Percentiles rank a stretch among this genome's conserved stretches.
phyloP scores from a whole-genome alignment of 768 basidiomycete genomes.

The Leucosporidium yakuticum region DNA sequence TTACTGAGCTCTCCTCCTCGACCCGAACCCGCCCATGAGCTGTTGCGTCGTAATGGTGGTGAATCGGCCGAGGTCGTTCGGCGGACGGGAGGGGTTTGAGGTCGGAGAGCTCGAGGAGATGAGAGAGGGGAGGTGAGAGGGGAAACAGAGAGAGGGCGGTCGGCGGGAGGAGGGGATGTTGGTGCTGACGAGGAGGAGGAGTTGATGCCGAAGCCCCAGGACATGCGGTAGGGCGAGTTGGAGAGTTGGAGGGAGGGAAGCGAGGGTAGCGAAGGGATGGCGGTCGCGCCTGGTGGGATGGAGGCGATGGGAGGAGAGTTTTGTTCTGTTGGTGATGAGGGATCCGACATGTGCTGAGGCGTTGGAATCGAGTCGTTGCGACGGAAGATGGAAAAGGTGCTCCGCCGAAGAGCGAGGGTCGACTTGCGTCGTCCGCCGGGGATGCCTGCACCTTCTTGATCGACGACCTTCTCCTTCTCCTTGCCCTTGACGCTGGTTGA shows the following conservation, averaged over 20 bases:
- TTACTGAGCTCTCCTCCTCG: too few species aligned
- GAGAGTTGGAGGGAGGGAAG: slow-evolving; percentile 25
- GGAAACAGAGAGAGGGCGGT: background rate
- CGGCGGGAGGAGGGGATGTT: background rate
- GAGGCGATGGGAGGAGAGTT: background rate
- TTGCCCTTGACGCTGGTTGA: background rate
- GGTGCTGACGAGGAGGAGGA: background rate
- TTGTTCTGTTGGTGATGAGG: background rate
- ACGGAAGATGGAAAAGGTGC: background rate
- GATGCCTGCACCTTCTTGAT: too few species aligned
- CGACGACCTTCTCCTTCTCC: too few species aligned
- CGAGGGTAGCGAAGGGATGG: slow-evolving; percentile 11
- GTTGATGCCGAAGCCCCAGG: slow-evolving; percentile 20
- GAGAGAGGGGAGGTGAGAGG: slow-evolving; percentile 1
- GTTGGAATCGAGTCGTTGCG: background rate
- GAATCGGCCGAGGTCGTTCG: too few species aligned
- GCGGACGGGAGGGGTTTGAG: too few species aligned
- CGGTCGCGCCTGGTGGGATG: slow-evolving; percentile 1
- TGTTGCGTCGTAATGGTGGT: too few species aligned
- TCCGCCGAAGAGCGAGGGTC: background rate
- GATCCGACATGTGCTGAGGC: background rate
- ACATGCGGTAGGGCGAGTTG: slow-evolving; percentile 30
- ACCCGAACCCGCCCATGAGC: too few species aligned
- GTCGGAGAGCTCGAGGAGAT: background rate
- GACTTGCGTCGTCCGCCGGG: background rate